Evolutionary conservation across 768 basidiomycete species (phyloP), one percentile per base, ranked within the genome.

Genomic region (Naganishia kalamii): DNA sequence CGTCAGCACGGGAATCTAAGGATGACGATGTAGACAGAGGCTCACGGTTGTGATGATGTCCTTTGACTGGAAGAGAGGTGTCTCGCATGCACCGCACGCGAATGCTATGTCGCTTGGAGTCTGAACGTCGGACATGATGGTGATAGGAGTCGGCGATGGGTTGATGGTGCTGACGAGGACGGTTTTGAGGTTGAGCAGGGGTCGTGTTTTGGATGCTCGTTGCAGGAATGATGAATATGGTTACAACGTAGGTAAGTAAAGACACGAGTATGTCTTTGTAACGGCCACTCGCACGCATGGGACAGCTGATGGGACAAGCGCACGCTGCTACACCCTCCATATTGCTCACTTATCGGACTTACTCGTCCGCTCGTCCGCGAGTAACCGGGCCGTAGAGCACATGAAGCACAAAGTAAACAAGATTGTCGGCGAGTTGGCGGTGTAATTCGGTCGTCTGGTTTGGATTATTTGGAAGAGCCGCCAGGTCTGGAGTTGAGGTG

Each of bases 1-100:
- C 3, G 23, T 40, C 23, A 57, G 54, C 43, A 44, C 11, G 11
- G 35, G 12, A 8, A 15, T 25, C 37, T 1, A 32, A 35, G 30
- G 13, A 6, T 2, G 8, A 3, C 15, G 8, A 23, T 21, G 5
- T 11, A 33, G 23, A 41, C 2, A 23, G 12, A 6, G 11, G 37
- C 54, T 40, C 40, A 57, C 54, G 7, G 54, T 57, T 7, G 54
- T 57, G 37, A 57, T 57, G 54, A 57, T 57, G 37, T 57, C 54
- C 37, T 57, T 57, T 3, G 54, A 57, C 19, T 57, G 54, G 23
- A 57, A 57, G 19, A 57, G 54, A 40, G 54, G 54, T 23, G 54
- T 57, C 13, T 57, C 54, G n/a, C 54, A 57, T 21, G 37, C 54
- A 15, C 35, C 54, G 37, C 54, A 57, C 40, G 54, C 54, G n/a